phyloP scores from a whole-genome alignment of 441 rosid species.

The Adansonia madagascariensis region DNA sequence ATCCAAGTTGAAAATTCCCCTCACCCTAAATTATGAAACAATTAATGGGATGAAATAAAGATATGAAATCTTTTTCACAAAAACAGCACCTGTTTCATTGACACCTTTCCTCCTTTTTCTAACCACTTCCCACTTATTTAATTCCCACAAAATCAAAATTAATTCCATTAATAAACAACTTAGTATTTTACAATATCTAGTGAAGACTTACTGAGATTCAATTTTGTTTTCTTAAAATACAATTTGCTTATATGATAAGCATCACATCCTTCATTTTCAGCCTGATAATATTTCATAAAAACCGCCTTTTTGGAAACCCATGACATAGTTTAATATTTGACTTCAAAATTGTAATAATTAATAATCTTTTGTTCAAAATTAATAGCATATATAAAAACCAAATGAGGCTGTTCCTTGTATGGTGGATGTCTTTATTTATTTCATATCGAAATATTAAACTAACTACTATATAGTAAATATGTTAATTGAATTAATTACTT shows the following conservation, averaged over 20 bases:
- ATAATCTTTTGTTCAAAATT: constrained; percentile 21
- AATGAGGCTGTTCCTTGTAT: constrained; percentile 29
- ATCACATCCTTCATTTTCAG: constrained; percentile 35
- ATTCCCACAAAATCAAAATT: neutral
- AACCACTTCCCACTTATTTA: neutral
- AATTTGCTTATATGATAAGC: constrained; percentile 14
- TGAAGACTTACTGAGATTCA: constrained; percentile 37
- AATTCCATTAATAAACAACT: neutral
- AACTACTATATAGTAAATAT: neutral
- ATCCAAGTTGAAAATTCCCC: neutral
- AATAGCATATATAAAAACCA: neutral
- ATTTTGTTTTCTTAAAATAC: neutral
- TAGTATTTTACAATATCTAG: constrained; percentile 30
- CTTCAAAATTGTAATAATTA: constrained; percentile 26
- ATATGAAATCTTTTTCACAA: neutral
- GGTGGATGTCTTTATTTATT: constrained; percentile 22
- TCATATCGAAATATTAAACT: neutral
- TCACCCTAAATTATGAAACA: neutral
- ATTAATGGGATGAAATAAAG: neutral
- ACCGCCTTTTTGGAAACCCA: constrained; percentile 31
- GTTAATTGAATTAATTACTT: constrained; percentile 13
- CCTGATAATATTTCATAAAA: constrained; percentile 24
- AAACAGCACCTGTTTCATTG: neutral
- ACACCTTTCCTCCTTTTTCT: neutral
- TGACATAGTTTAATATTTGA: constrained; percentile 37